These are phyloP conservation scores for Phaeophleospora eucalypticola DNA, from an alignment of 2,329 filamentous ascomycete species.

Conservation along the genomic window DNA sequence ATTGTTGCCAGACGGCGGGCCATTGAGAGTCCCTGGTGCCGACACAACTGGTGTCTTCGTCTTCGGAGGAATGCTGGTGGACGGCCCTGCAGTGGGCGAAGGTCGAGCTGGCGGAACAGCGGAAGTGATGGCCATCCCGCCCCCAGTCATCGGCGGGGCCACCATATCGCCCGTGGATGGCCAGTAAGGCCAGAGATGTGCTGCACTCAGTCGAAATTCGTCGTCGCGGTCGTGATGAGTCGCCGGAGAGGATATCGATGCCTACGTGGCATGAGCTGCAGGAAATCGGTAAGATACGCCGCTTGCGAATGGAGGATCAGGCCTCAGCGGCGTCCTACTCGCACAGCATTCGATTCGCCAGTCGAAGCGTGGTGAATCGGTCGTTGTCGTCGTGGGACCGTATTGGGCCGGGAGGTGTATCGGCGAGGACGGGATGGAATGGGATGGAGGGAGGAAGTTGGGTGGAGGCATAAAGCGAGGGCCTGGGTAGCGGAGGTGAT, in stretches of 20 bases:
- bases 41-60: constrained; percentile 17
- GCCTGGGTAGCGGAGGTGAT: no score
- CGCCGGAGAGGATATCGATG: not conserved
- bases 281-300: constrained; percentile 5
- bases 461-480: not conserved
- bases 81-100: constrained; percentile 14
- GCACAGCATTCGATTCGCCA: not conserved
- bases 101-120: constrained; percentile 8
- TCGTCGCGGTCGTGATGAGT: not conserved
- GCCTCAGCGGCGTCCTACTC: not conserved
- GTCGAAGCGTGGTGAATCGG: not conserved
- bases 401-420: not conserved
- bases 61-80: constrained; percentile 10
- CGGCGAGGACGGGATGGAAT: not conserved
- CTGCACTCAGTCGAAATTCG: not conserved
- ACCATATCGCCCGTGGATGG: constrained; percentile 24
- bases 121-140: not conserved
- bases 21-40: constrained; percentile 31
- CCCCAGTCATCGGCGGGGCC: constrained; percentile 26
- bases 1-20: constrained; percentile 38
- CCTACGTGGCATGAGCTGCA: constrained; percentile 7
- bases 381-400: not conserved
- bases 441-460: not conserved
- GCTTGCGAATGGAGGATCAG: constrained; percentile 4
- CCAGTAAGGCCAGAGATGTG: constrained; percentile 9